Conservation (phyloP, 345 rosid genomes). For the Odontarrhena argentea region DNA sequence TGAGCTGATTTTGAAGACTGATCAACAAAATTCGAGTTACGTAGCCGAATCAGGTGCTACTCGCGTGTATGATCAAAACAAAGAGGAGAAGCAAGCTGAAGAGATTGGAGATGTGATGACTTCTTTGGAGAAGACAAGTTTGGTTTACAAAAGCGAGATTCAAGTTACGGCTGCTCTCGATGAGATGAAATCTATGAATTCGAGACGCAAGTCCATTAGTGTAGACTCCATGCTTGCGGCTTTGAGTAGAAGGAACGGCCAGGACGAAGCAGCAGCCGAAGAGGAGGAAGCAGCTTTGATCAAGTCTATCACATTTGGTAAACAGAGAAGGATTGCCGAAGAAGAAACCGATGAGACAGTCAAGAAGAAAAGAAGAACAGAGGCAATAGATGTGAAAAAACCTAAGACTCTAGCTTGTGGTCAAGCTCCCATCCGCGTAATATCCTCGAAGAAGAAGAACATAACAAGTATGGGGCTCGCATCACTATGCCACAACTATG, state of each 20-base stretch:
- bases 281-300: conserved; percentile 17
- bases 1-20: conserved; percentile 68
- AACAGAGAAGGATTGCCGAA: not conserved
- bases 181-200: conserved; percentile 73
- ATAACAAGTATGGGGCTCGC: conserved; percentile 14
- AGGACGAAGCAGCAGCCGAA: not conserved
- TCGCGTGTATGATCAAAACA: conserved; percentile 55
- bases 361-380: not conserved
- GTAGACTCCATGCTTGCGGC: conserved; percentile 17
- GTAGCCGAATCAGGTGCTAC: conserved; percentile 73
- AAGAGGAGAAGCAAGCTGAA: conserved; percentile 52
- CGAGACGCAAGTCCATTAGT: conserved; percentile 16
- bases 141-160: conserved; percentile 80
- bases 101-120: conserved; percentile 76
- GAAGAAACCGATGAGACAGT: not conserved
- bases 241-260: not conserved
- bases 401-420: not conserved
- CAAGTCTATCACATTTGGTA: conserved; percentile 18
- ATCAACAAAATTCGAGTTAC: conserved; percentile 71
- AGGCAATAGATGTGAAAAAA: not conserved
- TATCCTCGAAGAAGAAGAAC: conserved; percentile 10
- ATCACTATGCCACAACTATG: conserved; percentile 19
- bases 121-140: conserved; percentile 65
- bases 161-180: conserved; percentile 73
- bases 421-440: not conserved